phyloP scores from a whole-genome alignment of 768 basidiomycete genomes.

The Cystofilobasidium ferigula region DNA sequence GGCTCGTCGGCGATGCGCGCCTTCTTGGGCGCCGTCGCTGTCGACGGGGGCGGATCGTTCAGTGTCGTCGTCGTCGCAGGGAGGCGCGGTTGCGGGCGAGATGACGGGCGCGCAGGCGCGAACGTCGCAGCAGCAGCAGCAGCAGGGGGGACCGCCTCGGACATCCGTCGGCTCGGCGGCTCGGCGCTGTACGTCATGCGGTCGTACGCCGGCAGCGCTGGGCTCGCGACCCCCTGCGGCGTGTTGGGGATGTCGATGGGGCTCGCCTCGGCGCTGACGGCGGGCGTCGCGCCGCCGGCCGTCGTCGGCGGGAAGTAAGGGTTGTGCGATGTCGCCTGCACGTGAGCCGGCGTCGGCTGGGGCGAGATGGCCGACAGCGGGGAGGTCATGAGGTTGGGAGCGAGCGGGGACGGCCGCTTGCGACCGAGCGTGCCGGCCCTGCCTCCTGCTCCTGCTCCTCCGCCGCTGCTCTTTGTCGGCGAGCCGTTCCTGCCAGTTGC shows the following conservation, averaged over 20 bases:
- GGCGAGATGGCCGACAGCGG: slow-evolving; percentile 23
- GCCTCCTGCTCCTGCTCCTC: too few species aligned
- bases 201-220: slow-evolving; percentile 24
- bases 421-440: slow-evolving; percentile 1
- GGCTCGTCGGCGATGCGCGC: slow-evolving; percentile 11
- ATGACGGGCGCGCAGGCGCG: too few species aligned
- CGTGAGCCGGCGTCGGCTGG: not conserved
- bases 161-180: not conserved
- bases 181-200: slow-evolving; percentile 20
- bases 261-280: not conserved
- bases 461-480: not conserved
- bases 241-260: slow-evolving; percentile 19
- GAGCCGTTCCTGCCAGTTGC: slow-evolving; percentile 10
- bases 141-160: slow-evolving; percentile 1
- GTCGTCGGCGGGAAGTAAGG: slow-evolving; percentile 21
- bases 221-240: not conserved
- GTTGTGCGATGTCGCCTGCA: slow-evolving; percentile 5
- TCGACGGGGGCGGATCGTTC: too few species aligned
- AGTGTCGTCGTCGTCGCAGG: not conserved
- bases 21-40: slow-evolving; percentile 9
- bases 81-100: too few species aligned
- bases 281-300: not conserved
- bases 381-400: slow-evolving; percentile 17
- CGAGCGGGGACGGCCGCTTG: slow-evolving; percentile 22
- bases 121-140: too few species aligned